Evolutionary conservation across 2,329 filamentous ascomycete genomes (phyloP), one percentile per base, ranked within the genome.

Genomic region (Coniella lustricola): DNA sequence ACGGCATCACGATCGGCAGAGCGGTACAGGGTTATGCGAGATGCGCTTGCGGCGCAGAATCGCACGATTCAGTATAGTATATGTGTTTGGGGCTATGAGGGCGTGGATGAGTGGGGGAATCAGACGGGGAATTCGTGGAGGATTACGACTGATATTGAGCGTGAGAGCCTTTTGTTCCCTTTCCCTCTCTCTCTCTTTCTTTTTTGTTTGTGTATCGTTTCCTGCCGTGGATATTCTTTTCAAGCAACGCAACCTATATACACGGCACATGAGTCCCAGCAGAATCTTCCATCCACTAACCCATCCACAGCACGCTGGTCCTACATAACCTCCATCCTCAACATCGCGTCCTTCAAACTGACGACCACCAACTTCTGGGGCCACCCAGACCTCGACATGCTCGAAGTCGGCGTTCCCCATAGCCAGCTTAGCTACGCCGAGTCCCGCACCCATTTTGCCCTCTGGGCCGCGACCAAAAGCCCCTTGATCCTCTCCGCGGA

Each of bases 401-500:
- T 70, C 7, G 72, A 76, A 55, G 64, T 77, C 7, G 74, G 74
- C 18, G 77, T 76, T 10, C 25, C 25, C 25, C 10, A 29, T 55
- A 69, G 67, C 0, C 60, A 70, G 18, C 59, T 77, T 38, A 74
- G 69, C 0, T 33, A 61, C 1, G 66, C 64, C 1, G 73, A 78
- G 61, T 68, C 68, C 29, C 62, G 72, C 16, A 68, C 69, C 2
- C 74, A 77, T 54, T 77, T 77, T 55, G 70, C 70, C 3, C 57
- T 77, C 4, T 78, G 75, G 75, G 71, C 70, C 0, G 65, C 66
- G 1, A 67, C 77, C 62, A 76, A 75, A 57, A 67, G 65, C 4
- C 73, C 74, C 0, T 55, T 78, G 17, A 65, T 77, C 21, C 74
- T 77, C 41, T 72, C 74, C 29, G 67, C 69, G 1, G 56, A 63